These are phyloP conservation scores for Ananas comosus DNA, from an alignment of 176 grass and related monocot genomes.

Conservation along the genomic window DNA sequence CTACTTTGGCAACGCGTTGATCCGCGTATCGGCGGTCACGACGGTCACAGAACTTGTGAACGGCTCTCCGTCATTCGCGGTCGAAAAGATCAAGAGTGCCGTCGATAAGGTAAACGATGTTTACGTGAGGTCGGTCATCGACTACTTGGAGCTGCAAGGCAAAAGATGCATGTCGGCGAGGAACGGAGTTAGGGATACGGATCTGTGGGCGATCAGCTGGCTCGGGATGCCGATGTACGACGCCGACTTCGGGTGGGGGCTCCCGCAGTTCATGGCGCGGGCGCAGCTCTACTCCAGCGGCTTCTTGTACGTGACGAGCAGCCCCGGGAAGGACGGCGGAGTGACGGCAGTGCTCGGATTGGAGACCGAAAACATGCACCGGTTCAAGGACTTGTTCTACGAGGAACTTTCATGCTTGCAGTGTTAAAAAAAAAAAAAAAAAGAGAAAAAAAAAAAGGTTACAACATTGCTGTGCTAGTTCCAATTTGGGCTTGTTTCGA, in stretches of 20 bases:
- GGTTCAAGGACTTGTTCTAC: slow-evolving; percentile 41
- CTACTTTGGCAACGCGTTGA: slow-evolving; percentile 45
- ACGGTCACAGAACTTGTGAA: not conserved
- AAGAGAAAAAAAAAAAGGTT: not conserved
- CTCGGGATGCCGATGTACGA: slow-evolving; percentile 40
- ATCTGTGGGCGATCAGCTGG: slow-evolving; percentile 26
- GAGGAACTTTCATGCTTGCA: slow-evolving; percentile 27
- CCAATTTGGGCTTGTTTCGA: too few relatives aligned
- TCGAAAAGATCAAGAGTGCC: not conserved
- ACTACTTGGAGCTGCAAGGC: not conserved
- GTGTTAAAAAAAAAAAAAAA: not conserved
- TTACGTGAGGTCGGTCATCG: not conserved
- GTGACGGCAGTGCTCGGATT: slow-evolving; percentile 27
- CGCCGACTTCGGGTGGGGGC: slow-evolving; percentile 54
- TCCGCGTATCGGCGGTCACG: not conserved
- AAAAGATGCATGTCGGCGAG: not conserved
- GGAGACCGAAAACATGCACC: slow-evolving; percentile 32
- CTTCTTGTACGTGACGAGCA: slow-evolving; percentile 33
- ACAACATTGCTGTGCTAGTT: not conserved
- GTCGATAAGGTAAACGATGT: not conserved
- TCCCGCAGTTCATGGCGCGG: slow-evolving; percentile 30
- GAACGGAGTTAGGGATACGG: not conserved
- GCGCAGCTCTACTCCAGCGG: slow-evolving; percentile 32
- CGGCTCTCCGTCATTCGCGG: not conserved
- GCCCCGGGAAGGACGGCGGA: slow-evolving; percentile 28